Evolutionary conservation across 768 basidiomycete genomes (phyloP).

Genomic region (Suillus sp.): DNA sequence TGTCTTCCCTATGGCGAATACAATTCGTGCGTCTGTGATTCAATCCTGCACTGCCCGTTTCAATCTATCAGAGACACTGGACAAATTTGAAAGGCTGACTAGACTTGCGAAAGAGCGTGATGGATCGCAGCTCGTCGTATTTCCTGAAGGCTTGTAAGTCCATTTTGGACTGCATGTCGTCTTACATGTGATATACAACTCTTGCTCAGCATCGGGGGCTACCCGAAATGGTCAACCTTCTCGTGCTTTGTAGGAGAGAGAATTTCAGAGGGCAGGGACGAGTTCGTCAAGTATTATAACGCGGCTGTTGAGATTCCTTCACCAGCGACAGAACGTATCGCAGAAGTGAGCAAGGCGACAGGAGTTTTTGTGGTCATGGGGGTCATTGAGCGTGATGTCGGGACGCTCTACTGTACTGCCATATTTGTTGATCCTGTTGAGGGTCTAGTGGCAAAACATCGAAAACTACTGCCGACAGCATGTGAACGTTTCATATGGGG

Average conservation of each 20-base stretch:
- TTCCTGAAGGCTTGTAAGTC: constrained; percentile 60
- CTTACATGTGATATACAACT: not conserved
- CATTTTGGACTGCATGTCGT: not conserved
- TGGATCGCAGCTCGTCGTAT: constrained; percentile 50
- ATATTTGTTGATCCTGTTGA: constrained; percentile 55
- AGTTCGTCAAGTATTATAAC: constrained; percentile 54
- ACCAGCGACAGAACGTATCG: constrained; percentile 47
- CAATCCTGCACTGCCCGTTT: constrained; percentile 53
- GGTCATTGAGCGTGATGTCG: constrained; percentile 58
- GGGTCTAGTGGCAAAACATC: constrained; percentile 61
- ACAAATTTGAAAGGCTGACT: constrained; percentile 50
- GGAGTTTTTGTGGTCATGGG: constrained; percentile 61
- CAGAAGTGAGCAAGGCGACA: constrained; percentile 47
- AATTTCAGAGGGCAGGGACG: constrained; percentile 52
- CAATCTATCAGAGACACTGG: constrained; percentile 46
- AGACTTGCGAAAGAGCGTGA: constrained; percentile 49
- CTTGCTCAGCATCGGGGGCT: constrained; percentile 51
- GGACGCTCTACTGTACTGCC: constrained; percentile 63
- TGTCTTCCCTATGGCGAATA: constrained; percentile 28
- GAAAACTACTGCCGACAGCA: constrained; percentile 66
- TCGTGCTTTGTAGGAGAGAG: constrained; percentile 51
- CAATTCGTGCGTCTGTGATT: constrained; percentile 52
- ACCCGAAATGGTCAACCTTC: constrained; percentile 56
- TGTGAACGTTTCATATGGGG: constrained; percentile 66
- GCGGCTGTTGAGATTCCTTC: constrained; percentile 63